Evolutionary conservation across 306 rosid species (phyloP).

Genomic region (Gleditsia sinensis): DNA sequence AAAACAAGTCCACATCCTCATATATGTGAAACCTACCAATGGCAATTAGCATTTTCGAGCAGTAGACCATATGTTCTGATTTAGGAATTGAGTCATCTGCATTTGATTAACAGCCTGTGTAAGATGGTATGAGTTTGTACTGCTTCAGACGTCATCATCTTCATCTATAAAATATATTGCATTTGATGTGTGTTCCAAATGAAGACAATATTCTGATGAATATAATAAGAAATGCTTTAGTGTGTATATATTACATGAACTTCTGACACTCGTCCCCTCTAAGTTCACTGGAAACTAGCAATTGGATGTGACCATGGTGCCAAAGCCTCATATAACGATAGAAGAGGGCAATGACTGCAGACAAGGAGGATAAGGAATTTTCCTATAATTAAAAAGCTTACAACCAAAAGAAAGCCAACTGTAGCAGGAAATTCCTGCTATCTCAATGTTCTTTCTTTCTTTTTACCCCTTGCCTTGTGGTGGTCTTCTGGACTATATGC

Average conservation of each 20-base stretch:
- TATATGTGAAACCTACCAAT: not conserved
- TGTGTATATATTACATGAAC: not conserved
- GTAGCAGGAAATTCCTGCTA: slow-evolving; percentile 2
- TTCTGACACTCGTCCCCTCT: not conserved
- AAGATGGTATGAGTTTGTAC: not conserved
- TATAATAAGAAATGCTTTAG: not conserved
- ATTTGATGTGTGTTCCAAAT: not conserved
- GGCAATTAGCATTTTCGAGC: not conserved
- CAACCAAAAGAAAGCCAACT: not conserved
- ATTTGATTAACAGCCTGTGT: not conserved
- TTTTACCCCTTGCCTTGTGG: not conserved
- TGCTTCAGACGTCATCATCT: not conserved
- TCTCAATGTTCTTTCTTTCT: slow-evolving; percentile 1
- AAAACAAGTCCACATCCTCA: not conserved
- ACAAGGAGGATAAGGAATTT: not conserved
- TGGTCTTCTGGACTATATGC: not conserved
- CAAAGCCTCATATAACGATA: not conserved
- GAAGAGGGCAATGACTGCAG: not conserved
- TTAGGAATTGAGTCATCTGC: not conserved
- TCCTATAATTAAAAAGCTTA: no score
- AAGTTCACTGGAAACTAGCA: not conserved
- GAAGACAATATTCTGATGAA: not conserved
- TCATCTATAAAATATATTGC: not conserved
- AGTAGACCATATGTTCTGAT: not conserved
- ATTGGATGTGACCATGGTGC: not conserved